Conservation (phyloP, 352 stramenopile genomes). For the Pythium aristosporum region DNA sequence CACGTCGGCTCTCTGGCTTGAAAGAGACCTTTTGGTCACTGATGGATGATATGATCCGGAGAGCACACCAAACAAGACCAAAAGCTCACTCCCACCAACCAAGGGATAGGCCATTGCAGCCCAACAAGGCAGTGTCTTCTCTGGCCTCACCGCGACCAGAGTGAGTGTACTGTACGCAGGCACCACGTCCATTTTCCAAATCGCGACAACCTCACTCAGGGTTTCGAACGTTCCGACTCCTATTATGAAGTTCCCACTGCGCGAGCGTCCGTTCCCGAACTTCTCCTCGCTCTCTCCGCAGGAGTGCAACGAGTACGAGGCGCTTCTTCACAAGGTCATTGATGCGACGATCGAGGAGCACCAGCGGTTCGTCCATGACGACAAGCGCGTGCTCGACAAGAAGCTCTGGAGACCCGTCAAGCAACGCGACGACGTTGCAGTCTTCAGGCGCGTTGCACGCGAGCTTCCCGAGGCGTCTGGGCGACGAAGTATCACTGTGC, state of each 20-base stretch:
- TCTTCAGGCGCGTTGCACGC: slow-evolving; percentile 23
- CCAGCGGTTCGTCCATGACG: slow-evolving; percentile 22
- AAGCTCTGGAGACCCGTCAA: slow-evolving; percentile 38
- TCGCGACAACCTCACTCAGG: neutral
- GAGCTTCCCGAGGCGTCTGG: slow-evolving; percentile 2
- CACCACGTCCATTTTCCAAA: neutral
- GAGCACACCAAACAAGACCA: too few species aligned
- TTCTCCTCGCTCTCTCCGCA: slow-evolving; percentile 24
- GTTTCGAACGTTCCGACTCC: too few species aligned
- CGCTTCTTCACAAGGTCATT: slow-evolving; percentile 10
- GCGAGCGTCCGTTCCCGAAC: slow-evolving; percentile 22
- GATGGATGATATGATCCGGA: too few species aligned
- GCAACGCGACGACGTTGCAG: slow-evolving; percentile 31
- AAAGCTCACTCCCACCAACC: too few species aligned
- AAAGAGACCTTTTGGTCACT: too few species aligned
- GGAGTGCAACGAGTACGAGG: slow-evolving; percentile 20
- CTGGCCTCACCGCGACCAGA: too few species aligned
- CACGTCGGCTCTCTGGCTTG: too few species aligned
- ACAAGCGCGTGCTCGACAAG: slow-evolving; percentile 28
- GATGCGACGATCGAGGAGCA: slow-evolving; percentile 29
- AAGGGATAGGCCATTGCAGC: too few species aligned
- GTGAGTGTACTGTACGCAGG: neutral
- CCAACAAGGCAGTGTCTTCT: too few species aligned
- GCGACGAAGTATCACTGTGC: neutral
- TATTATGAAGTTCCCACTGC: slow-evolving; percentile 29